Conservation (phyloP, 805 yeast genomes). For the Candida succiphila region DNA sequence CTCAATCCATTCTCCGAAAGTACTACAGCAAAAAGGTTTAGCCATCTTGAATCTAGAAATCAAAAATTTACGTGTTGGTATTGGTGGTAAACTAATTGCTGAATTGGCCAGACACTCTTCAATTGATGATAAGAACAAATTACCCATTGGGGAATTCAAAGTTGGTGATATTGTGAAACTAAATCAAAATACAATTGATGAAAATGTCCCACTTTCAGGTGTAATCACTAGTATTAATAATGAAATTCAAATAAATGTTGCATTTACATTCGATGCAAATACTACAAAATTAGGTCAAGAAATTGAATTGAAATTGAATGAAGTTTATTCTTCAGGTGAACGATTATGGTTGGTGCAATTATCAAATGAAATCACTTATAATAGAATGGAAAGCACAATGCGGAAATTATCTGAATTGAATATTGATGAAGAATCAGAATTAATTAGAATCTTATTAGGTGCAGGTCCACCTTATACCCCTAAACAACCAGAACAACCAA, state of each 20-base stretch:
- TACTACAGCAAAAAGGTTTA: constrained; percentile 59
- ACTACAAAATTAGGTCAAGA: constrained; percentile 16
- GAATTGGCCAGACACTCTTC: constrained; percentile 54
- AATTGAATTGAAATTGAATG: constrained; percentile 39
- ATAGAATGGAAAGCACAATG: constrained; percentile 72
- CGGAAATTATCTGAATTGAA: constrained; percentile 46
- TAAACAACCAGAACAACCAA: constrained; percentile 1
- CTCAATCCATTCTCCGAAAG: constrained; percentile 44
- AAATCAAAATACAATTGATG: constrained; percentile 31
- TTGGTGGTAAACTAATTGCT: constrained; percentile 64
- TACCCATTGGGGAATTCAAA: constrained; percentile 43
- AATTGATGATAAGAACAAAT: constrained; percentile 10
- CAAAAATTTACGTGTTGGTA: constrained; percentile 59
- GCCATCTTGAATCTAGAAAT: constrained; percentile 62
- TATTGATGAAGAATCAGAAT: constrained; percentile 21
- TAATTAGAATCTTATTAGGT: constrained; percentile 40
- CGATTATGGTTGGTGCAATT: constrained; percentile 62
- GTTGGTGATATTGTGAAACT: constrained; percentile 72
- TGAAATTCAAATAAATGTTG: constrained; percentile 36
- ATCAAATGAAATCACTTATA: constrained; percentile 61
- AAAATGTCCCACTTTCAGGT: constrained; percentile 36
- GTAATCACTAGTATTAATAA: constrained; percentile 50
- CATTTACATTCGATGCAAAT: constrained; percentile 41
- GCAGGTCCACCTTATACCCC: constrained; percentile 11
- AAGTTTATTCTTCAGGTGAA: constrained; percentile 30